A percentile compares a stretch with the other conserved stretches of the same genome.
These are phyloP conservation scores for Aegilops tauschii DNA, from an alignment of 176 grass and related monocot genomes.

Conservation along the genomic window DNA sequence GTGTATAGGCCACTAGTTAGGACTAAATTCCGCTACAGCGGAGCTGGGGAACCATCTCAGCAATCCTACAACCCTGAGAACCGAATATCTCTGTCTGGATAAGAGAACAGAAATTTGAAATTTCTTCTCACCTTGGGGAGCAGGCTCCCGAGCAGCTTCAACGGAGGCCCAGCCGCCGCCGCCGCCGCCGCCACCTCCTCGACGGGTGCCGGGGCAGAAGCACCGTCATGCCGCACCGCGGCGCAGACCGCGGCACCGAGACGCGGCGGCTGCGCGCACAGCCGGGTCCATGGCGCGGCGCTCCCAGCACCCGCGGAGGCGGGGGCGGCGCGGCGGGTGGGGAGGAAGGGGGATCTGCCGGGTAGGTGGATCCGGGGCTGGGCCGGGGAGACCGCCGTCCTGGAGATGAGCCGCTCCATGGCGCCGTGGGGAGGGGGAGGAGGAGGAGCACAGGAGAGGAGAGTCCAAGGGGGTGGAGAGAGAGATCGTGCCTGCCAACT, in stretches of 20 bases:
- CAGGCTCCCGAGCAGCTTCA: conserved; percentile 25
- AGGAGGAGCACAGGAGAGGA: too few relatives aligned
- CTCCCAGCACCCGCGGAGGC: background rate
- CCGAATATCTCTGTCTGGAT: background rate
- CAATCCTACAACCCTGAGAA: background rate
- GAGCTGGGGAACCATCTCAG: background rate
- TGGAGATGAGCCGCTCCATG: conserved; percentile 70
- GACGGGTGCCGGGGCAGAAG: background rate
- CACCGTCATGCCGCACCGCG: background rate
- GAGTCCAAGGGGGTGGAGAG: background rate
- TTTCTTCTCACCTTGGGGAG: conserved; percentile 37
- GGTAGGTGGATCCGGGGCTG: conserved; percentile 26
- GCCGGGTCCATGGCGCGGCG: conserved; percentile 16
- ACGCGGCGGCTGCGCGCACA: background rate
- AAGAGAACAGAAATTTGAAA: background rate
- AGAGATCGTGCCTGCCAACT: conserved; percentile 4
- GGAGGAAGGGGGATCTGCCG: background rate
- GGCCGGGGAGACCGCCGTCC: background rate
- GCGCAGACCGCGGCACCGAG: background rate
- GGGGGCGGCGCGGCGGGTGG: conserved; percentile 4
- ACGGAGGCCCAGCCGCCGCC: background rate
- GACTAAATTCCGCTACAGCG: background rate
- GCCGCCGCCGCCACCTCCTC: background rate
- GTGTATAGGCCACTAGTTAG: too few relatives aligned
- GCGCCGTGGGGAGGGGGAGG: background rate